Evolutionary conservation across 2,329 filamentous ascomycete genomes (phyloP), one percentile per base, ranked within the genome.

Genomic region (Ploettnerulaceae sp.): DNA sequence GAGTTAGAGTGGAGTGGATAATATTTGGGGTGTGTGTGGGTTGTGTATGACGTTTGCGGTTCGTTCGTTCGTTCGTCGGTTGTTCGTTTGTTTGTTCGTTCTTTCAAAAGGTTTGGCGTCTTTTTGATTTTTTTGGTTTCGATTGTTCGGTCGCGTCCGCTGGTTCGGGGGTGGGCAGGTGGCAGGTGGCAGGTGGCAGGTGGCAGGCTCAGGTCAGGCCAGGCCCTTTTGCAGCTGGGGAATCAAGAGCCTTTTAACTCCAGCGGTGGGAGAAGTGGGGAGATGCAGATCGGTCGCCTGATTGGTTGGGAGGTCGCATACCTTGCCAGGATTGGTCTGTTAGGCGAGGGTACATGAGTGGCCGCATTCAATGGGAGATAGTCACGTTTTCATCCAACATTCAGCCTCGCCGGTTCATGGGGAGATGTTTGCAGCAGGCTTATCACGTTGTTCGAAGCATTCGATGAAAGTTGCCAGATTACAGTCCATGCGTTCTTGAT

Each of bases 341-440:
- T 2, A 7, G 11, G 17, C 17, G 17, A 20, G 17, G 20, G 24
- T 8, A 22, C 29, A 9, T 42, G 36, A 50, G 46, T 50, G 47
- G 47, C 32, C 22, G 37, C 5, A 5, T 11, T 18, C 18, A 47
- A 49, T 45, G 41, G 35, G 29, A 21, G 5, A 25, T 14, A 34
- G 48, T 47, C 43, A 50, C 48, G 44, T 47, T 47, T 50, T 35
- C 48, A 21, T 40, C 20, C 41, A 21, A 7, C 28, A 15, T 24
- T 34, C 39, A 42, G 39, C 39, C 39, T 42, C 29, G 39, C 15
- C 39, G 11, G 5, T 25, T 24, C 5, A 20, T 17, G 5, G 14
- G n/a, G 25, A 3, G 37, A 40, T 40, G 25, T 17, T 29, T 40
- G 37, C 37, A 21, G 37, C 25, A 12, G 22, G 14, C n/a, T 28